Conservation (phyloP, 169 alveolate species). For the Neospora caninum region DNA sequence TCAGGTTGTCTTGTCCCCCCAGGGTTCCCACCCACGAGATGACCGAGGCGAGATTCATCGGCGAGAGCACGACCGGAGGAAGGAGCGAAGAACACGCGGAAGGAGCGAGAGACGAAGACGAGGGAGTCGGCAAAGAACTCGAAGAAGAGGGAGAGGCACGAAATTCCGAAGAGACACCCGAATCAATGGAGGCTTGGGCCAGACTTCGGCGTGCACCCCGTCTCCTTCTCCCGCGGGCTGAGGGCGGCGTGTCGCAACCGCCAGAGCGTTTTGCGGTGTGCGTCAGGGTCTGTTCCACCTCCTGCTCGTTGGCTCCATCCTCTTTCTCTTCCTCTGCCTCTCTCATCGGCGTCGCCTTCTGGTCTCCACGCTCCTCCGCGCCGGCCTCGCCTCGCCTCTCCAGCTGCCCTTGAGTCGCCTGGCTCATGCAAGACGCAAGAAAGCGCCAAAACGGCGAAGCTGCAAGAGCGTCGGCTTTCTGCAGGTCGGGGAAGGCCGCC, state of each 20-base stretch:
- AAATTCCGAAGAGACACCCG: too few relatives aligned
- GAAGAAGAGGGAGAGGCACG: too few relatives aligned
- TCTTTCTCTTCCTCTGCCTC: not conserved
- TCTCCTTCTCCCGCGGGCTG: not conserved
- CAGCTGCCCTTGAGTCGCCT: not conserved
- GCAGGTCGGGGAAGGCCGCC: slow-evolving; percentile 32
- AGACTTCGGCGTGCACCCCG: not conserved
- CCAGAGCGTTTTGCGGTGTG: too few relatives aligned
- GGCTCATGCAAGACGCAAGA: not conserved
- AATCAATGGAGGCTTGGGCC: not conserved
- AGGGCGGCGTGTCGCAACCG: not conserved
- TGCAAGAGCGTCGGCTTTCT: not conserved
- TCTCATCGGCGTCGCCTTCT: not conserved
- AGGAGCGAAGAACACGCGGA: not conserved
- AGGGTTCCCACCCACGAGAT: not conserved
- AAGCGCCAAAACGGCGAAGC: not conserved
- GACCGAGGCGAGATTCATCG: not conserved
- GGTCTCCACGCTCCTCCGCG: not conserved
- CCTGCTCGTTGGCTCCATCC: too few relatives aligned
- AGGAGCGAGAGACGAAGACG: not conserved
- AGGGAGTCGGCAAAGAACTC: too few relatives aligned
- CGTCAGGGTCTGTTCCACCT: too few relatives aligned
- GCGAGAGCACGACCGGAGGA: not conserved
- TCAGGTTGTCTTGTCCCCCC: not conserved
- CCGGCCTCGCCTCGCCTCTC: not conserved